Conservation (phyloP, 2,329 filamentous ascomycete species). For the Stagonosporopsis vannaccii region DNA sequence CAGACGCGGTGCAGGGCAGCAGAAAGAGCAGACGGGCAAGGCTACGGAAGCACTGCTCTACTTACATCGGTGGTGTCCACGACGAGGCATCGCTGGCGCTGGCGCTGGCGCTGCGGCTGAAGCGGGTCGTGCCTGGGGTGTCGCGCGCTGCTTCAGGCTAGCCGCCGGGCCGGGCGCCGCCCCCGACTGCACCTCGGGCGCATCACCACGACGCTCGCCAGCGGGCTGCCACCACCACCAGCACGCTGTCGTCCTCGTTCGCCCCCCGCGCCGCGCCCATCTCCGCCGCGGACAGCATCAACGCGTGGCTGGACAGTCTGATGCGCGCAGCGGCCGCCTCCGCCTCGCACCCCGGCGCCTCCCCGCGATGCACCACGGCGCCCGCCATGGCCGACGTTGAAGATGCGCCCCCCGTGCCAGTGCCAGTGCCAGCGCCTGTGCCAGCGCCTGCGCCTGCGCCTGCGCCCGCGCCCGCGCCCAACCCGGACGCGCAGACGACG, state of each 20-base stretch:
- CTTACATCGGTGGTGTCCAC: too few species aligned
- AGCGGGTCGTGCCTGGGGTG: too few species aligned
- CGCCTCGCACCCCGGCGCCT: conserved; percentile 35
- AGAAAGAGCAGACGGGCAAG: too few species aligned
- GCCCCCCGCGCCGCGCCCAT: conserved; percentile 34
- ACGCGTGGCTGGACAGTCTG: conserved; percentile 51
- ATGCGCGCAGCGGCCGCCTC: conserved; percentile 46
- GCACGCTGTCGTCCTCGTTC: conserved; percentile 21
- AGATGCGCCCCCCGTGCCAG: conserved; percentile 44
- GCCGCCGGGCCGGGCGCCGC: too few species aligned
- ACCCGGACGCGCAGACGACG: conserved; percentile 70
- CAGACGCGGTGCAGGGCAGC: too few species aligned
- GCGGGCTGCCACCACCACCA: conserved; percentile 14
- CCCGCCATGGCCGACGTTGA: conserved; percentile 46
- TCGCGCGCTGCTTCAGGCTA: too few species aligned
- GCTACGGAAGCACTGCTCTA: too few species aligned
- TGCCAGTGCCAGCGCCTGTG: too few species aligned
- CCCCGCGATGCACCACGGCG: conserved; percentile 34
- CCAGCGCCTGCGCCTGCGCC: too few species aligned
- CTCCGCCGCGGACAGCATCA: conserved; percentile 38
- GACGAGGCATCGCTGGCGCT: too few species aligned
- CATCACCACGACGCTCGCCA: not conserved
- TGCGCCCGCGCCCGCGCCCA: conserved; percentile 53
- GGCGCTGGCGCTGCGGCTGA: too few species aligned
- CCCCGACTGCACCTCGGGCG: too few species aligned